phyloP scores from a whole-genome alignment of 1,284 basidiomycete genomes.

The Microbotryum silenes-acaulis region DNA sequence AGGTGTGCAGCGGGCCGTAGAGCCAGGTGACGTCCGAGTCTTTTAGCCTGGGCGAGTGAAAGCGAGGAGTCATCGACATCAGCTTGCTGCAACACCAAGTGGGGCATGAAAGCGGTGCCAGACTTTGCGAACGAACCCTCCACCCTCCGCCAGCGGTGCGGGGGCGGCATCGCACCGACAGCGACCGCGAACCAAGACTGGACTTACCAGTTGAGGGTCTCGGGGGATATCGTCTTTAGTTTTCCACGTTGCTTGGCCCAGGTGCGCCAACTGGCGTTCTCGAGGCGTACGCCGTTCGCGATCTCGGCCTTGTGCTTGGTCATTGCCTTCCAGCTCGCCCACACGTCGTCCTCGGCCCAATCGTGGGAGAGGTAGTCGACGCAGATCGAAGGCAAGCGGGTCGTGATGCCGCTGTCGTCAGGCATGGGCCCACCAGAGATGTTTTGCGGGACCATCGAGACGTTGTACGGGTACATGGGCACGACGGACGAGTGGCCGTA shows the following conservation, averaged over 20 bases:
- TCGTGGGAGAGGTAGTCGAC: constrained; percentile 73
- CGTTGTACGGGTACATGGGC: constrained; percentile 39
- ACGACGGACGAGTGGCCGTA: constrained; percentile 29
- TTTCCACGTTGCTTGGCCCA: constrained; percentile 99
- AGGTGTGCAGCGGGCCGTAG: constrained; percentile 92
- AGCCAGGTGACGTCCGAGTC: constrained; percentile 99
- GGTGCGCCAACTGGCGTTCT: constrained; percentile 96
- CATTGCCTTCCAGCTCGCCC: constrained; percentile 97
- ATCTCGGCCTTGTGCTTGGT: constrained; percentile 98
- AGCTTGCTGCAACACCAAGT: background rate
- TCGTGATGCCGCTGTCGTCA: constrained; percentile 48
- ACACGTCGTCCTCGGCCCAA: constrained; percentile 97
- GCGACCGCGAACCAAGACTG: background rate
- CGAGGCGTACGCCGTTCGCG: constrained; percentile 85
- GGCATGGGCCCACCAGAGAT: constrained; percentile 37
- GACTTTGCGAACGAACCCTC: background rate
- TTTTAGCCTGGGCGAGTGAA: constrained; percentile 66
- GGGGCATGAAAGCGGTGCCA: background rate
- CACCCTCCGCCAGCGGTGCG: too few species aligned
- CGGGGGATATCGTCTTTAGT: constrained; percentile 87
- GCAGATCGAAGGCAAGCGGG: constrained; percentile 51
- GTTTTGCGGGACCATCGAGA: constrained; percentile 34
- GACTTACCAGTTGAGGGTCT: constrained; percentile 93
- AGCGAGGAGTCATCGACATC: background rate
- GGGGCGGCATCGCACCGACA: too few species aligned